Conservation (phyloP, 345 rosid species). For the Cardiospermum halicacabum region DNA sequence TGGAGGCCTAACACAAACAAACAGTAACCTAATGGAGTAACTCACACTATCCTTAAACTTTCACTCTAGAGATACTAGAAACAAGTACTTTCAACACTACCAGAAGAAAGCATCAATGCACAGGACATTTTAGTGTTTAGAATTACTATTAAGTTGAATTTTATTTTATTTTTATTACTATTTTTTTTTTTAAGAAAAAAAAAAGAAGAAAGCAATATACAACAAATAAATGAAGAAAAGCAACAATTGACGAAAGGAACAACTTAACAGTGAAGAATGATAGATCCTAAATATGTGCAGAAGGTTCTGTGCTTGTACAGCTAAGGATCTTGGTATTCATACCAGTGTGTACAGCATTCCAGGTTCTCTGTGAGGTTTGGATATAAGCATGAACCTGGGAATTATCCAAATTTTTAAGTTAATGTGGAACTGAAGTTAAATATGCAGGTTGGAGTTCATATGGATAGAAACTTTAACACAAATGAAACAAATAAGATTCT, state of each 20-base stretch:
- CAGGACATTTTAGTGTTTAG: neutral
- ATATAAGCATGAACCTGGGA: constrained; percentile 81
- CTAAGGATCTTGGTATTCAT: constrained; percentile 16
- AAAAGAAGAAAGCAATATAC: neutral
- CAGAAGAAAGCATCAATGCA: neutral
- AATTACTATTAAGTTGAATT: no score
- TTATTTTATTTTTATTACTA: no score
- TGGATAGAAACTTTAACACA: neutral
- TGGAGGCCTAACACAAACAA: no score
- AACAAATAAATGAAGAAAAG: neutral
- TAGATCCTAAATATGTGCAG: neutral
- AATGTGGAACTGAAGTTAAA: constrained; percentile 5
- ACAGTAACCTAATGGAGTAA: neutral
- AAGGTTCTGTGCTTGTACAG: neutral
- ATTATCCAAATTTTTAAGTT: constrained; percentile 10
- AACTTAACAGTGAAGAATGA: neutral
- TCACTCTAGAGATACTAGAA: neutral
- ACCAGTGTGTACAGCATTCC: constrained; percentile 88
- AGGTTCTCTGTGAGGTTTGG: constrained; percentile 69
- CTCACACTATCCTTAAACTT: neutral
- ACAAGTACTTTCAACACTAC: neutral
- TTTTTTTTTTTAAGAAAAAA: no score
- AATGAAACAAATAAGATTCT: neutral
- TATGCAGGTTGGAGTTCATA: neutral
- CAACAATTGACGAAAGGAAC: neutral